Conservation (phyloP, 2,329 filamentous ascomycete genomes). For the Venturia carpophila region DNA sequence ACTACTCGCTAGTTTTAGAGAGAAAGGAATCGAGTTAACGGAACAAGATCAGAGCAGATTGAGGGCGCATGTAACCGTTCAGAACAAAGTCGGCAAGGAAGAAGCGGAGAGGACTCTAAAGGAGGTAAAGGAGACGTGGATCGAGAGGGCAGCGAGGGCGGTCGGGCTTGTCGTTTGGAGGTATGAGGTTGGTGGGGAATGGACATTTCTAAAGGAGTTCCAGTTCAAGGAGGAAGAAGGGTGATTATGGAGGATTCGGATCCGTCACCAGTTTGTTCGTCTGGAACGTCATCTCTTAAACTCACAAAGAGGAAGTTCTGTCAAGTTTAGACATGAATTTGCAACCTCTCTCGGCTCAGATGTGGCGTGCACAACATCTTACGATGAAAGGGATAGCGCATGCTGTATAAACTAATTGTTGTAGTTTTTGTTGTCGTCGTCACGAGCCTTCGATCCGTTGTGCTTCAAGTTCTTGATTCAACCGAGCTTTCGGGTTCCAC, state of each 20-base stretch:
- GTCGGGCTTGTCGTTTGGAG: slow-evolving; percentile 12
- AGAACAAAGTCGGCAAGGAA: slow-evolving; percentile 22
- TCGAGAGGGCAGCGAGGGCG: slow-evolving; percentile 5
- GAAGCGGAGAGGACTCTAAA: slow-evolving; percentile 19
- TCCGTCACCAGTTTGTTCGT: too few relatives aligned
- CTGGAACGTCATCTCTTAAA: too few relatives aligned
- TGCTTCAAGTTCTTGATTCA: not conserved
- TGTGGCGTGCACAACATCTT: too few relatives aligned
- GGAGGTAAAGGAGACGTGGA: slow-evolving; percentile 5
- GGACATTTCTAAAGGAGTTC: slow-evolving; percentile 12
- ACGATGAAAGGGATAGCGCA: too few relatives aligned
- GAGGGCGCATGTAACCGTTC: slow-evolving; percentile 22
- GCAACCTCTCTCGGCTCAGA: too few relatives aligned
- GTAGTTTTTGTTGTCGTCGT: too few relatives aligned
- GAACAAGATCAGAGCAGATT: slow-evolving; percentile 22
- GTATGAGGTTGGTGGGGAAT: slow-evolving; percentile 11
- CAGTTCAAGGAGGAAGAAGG: not conserved
- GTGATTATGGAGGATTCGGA: not conserved
- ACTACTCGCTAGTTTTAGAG: not conserved
- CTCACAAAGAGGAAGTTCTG: too few relatives aligned
- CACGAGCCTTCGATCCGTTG: too few relatives aligned
- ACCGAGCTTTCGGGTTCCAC: not conserved
- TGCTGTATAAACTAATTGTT: too few relatives aligned
- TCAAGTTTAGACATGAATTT: too few relatives aligned
- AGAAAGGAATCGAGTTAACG: slow-evolving; percentile 22